Evolutionary conservation across 164 flowering plant species (phyloP), one percentile per base, ranked within the genome.

Genomic region (Brasenia schreberi): DNA sequence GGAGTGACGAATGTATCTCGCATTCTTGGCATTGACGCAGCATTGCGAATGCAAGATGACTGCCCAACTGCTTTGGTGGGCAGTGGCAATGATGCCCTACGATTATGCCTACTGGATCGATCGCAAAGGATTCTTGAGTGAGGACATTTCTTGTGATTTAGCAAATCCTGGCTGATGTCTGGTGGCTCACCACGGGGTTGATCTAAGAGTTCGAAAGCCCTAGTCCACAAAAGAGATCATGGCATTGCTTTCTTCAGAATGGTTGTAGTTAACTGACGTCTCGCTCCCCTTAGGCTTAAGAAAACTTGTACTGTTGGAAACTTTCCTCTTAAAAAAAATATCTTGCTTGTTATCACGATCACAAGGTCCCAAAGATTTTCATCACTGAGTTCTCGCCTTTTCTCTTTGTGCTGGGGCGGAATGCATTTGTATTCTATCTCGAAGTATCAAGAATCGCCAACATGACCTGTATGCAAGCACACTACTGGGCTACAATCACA

Each of bases 81-180:
- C 64, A 88, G 62, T 45, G 99, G 96, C 49, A 94, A 80, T 63
- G 99, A 91, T 18, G 81, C 85, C 74, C 99, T 72, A 5, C 99
- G 90, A 44, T 70, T 65, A 17, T 6, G 62, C 33, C 70, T 64
- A 39, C 65, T 65, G 18, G 83, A 67, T 67, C 75, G 84, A 63
- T 67, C 78, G 5, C 75, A n/a, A n/a, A n/a, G 27, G 27, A 23
- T 23, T 23, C 27, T 23, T 23, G 27, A 12, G 7, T 45, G 11
- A 45, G 12, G 53, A 6, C 52, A 44, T 6, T 44, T 44, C 52
- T 44, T 10, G 52, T 6, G 1, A 44, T 44, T 10, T 44, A 44
- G 52, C 52, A 44, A 6, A 44, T 10, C 10, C 10, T 44, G 7
- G 53, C 7, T 7, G 53, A 5, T 45, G 53, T 45, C 53, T 45